phyloP scores from a whole-genome alignment of 2,329 filamentous ascomycete species.

The Magnaporthiopsis incrustans region DNA sequence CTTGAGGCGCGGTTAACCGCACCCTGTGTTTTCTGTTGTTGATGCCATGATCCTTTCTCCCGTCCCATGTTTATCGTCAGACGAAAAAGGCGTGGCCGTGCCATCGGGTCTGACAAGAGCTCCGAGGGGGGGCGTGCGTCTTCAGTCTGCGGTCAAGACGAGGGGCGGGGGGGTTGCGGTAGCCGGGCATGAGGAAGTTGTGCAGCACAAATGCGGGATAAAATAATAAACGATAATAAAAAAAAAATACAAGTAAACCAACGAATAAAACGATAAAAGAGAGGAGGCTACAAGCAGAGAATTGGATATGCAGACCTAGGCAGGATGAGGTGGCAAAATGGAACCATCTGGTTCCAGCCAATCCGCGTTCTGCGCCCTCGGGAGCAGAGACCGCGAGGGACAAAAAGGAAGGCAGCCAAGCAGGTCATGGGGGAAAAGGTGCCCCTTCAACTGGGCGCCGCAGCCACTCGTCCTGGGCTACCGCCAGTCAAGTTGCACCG shows the following conservation, averaged over 20 bases:
- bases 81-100: background rate
- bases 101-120: background rate
- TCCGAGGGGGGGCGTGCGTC: too few species aligned
- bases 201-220: conserved; percentile 1
- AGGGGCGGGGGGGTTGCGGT: background rate
- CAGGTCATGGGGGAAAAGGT: background rate
- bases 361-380: conserved; percentile 23
- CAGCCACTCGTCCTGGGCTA: background rate
- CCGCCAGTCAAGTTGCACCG: conserved; percentile 10
- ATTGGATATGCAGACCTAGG: conserved; percentile 30
- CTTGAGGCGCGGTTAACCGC: background rate
- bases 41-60: background rate
- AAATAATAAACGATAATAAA: background rate
- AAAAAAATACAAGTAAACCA: conserved; percentile 4
- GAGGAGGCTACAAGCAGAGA: conserved; percentile 10
- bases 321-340: conserved; percentile 38
- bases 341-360: conserved; percentile 32
- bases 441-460: background rate
- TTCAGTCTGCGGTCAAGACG: too few species aligned
- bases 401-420: background rate
- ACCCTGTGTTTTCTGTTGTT: background rate
- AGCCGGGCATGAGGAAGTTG: conserved; percentile 2
- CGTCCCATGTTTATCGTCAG: background rate
- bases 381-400: conserved; percentile 14
- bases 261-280: conserved; percentile 7